Evolutionary conservation across 169 alveolate genomes (phyloP), one percentile per base, ranked within the genome.

Genomic region (Eimeria acervulina): DNA sequence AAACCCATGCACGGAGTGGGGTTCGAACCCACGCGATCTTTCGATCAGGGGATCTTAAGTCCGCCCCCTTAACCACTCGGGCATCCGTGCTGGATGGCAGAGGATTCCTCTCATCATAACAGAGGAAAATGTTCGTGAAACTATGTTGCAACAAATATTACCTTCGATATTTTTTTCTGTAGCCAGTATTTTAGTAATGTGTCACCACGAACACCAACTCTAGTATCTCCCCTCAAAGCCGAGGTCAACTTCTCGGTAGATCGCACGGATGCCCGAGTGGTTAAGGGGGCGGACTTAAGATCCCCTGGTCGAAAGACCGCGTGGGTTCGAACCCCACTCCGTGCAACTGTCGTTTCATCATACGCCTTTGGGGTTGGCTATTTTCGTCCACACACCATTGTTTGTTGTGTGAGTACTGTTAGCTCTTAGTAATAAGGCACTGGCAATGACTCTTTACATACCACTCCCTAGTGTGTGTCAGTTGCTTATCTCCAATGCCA

Each of bases 1-100:
- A 26, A 26, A 72, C 6, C 0, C 12, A 12, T 98, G 99, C 99
- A 98, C 99, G 99, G 98, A 98, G 99, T 98, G 99, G 99, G 99
- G 98, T 98, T 98, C 99, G 99, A 98, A 98, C 99, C 99, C 99
- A 98, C 99, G 99, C 99, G 99, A 99, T 98, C 99, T 96, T 91
- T 90, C 97, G 98, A 98, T 99, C 99, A 98, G 99, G 98, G 98
- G 99, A 98, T 97, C 99, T 98, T 98, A 98, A 98, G 99, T 98
- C 99, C 98, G 97, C 99, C 99, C 99, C 99, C 99, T 98, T 98
- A 98, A 98, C 99, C 99, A 98, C 99, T 98, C 99, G 99, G 99
- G 99, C 99, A 98, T 98, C 99, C 99, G 99, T 98, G 99, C 99
- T 95, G 78, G 59, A 0, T 1, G 6, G 23, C 36, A 6, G 0